phyloP scores from a whole-genome alignment of 139 green algal genomes.

The Medakamo hakoo region DNA sequence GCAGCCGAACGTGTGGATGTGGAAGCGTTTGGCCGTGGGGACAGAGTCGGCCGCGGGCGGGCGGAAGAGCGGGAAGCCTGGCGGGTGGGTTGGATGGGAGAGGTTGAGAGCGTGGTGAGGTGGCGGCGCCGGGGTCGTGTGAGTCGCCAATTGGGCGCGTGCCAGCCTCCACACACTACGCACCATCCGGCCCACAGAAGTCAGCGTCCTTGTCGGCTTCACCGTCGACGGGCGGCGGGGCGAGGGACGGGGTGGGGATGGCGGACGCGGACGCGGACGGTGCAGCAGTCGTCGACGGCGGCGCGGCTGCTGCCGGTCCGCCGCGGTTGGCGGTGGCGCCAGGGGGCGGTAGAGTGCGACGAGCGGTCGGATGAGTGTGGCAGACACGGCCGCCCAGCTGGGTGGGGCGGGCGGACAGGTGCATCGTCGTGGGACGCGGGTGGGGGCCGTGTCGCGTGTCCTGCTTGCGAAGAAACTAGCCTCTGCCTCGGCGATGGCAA shows the following conservation, averaged over 20 bases:
- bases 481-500: too few species aligned
- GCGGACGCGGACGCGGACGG: not conserved
- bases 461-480: too few species aligned
- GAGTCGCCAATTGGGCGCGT: not conserved
- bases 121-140: too few species aligned
- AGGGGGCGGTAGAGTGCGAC: too few species aligned
- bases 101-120: too few species aligned
- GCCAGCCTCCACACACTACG: not conserved
- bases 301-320: too few species aligned
- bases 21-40: constrained; percentile 54
- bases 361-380: too few species aligned
- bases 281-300: constrained; percentile 1
- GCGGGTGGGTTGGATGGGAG: not conserved
- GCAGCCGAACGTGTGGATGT: constrained; percentile 93
- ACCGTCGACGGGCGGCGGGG: constrained; percentile 4
- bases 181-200: constrained; percentile 21
- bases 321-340: too few species aligned
- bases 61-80: constrained; percentile 17
- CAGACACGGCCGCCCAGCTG: too few species aligned
- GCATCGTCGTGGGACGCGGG: too few species aligned
- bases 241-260: constrained; percentile 5
- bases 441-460: too few species aligned
- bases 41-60: not conserved
- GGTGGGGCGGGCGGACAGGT: too few species aligned
- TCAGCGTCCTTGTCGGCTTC: constrained; percentile 12